phyloP scores from a whole-genome alignment of 805 yeast species.

The Sugiyamaella lignohabitans region DNA sequence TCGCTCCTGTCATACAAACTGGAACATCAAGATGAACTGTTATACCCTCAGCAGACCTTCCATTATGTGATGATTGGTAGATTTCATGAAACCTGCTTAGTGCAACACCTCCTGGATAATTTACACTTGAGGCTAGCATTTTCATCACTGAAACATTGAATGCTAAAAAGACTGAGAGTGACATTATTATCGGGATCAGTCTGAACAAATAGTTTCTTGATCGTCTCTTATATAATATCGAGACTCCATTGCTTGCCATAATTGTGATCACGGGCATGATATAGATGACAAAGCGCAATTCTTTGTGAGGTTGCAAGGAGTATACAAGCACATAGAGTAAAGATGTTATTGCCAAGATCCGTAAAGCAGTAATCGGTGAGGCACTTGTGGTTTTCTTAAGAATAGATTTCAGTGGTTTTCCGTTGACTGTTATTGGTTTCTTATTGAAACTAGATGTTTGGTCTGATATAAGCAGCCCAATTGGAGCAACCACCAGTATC shows the following conservation, averaged over 20 bases:
- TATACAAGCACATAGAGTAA: conserved; percentile 51
- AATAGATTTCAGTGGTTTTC: not conserved
- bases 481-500: conserved; percentile 36
- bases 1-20: conserved; percentile 82
- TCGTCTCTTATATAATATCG: conserved; percentile 21
- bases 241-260: conserved; percentile 56
- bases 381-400: no score
- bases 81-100: conserved; percentile 43
- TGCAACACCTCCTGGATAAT: conserved; percentile 89
- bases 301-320: conserved; percentile 87
- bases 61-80: not conserved
- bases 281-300: conserved; percentile 85
- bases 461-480: conserved; percentile 35
- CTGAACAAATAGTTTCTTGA: conserved; percentile 9
- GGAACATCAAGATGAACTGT: conserved; percentile 70
- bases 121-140: conserved; percentile 58
- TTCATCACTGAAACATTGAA: conserved; percentile 42
- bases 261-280: conserved; percentile 62
- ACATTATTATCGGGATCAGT: conserved; percentile 16
- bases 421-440: conserved; percentile 16
- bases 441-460: not conserved
- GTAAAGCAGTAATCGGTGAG: not conserved
- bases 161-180: conserved; percentile 32
- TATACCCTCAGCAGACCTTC: conserved; percentile 17
- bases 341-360: conserved; percentile 42